Evolutionary conservation across 208 protist species (phyloP).

Genomic region (Trypanosoma congolense): DNA sequence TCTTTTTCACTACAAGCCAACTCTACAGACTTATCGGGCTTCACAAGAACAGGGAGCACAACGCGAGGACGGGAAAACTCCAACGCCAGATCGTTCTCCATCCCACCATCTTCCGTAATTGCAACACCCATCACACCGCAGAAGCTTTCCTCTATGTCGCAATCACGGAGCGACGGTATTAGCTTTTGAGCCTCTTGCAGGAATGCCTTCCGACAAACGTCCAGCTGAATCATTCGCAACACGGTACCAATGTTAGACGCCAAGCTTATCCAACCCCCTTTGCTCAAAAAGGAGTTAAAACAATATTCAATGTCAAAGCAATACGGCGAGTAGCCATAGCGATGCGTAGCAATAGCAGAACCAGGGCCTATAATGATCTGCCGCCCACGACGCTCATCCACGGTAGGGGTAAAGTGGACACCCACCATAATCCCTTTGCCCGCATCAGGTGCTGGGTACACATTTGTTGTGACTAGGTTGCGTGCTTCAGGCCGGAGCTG

Average conservation of each 20-base stretch:
- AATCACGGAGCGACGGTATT: conserved; percentile 52
- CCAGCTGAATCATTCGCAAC: conserved; percentile 58
- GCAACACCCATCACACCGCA: conserved; percentile 73
- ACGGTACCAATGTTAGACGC: conserved; percentile 46
- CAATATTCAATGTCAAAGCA: conserved; percentile 66
- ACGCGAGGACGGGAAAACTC: conserved; percentile 62
- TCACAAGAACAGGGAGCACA: conserved; percentile 30
- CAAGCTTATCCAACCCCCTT: conserved; percentile 67
- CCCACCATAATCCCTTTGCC: conserved; percentile 66
- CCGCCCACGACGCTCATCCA: conserved; percentile 60
- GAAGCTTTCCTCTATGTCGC: conserved; percentile 70
- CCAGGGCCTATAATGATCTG: conserved; percentile 82
- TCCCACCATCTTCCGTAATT: conserved; percentile 42
- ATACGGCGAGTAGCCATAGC: conserved; percentile 84
- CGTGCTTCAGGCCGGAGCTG: conserved; percentile 53
- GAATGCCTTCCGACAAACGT: conserved; percentile 52
- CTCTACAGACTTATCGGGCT: conserved; percentile 40
- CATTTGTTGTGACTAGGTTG: conserved; percentile 60
- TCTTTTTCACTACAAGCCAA: conserved; percentile 22
- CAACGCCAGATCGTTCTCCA: conserved; percentile 69
- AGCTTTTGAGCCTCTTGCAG: conserved; percentile 66
- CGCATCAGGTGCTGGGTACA: conserved; percentile 67
- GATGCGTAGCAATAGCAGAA: conserved; percentile 61
- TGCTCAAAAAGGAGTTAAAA: conserved; percentile 61
- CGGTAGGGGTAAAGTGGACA: conserved; percentile 83